These are phyloP conservation scores for Pichia sp. DNA, from an alignment of 1,139 yeast genomes.

Conservation along the genomic window DNA sequence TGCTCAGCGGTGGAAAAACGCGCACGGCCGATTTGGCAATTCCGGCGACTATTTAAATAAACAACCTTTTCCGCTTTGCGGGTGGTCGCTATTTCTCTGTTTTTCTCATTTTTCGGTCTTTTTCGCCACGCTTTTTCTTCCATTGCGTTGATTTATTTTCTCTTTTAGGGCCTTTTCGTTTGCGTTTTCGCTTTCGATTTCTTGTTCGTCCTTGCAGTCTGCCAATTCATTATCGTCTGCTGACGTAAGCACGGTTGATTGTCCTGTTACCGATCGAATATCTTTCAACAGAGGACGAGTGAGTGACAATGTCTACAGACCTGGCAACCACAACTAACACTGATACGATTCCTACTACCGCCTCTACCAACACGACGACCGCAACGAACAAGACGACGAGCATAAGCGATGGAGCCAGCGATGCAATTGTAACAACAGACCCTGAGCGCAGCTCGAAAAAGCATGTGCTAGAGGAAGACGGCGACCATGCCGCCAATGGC, in stretches of 20 bases:
- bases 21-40: not conserved
- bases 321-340: conserved; percentile 1
- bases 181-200: not conserved
- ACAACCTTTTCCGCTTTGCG: conserved; percentile 3
- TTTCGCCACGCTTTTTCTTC: not conserved
- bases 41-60: conserved; percentile 4
- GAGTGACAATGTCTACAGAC: conserved; percentile 7
- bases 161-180: not conserved
- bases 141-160: not conserved
- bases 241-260: not conserved
- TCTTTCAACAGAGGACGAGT: not conserved
- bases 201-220: too few species aligned
- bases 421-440: not conserved
- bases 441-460: not conserved
- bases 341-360: not conserved
- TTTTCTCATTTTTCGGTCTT: not conserved
- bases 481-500: not conserved
- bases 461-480: not conserved
- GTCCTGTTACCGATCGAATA: not conserved
- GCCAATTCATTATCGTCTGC: not conserved
- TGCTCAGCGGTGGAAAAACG: not conserved
- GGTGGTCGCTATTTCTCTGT: not conserved
- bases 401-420: not conserved
- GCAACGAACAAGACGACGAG: not conserved
- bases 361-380: not conserved